Base-by-base conservation (phyloP, 2,329 filamentous ascomycete species). In the Rosellinia necatrix region DNA sequence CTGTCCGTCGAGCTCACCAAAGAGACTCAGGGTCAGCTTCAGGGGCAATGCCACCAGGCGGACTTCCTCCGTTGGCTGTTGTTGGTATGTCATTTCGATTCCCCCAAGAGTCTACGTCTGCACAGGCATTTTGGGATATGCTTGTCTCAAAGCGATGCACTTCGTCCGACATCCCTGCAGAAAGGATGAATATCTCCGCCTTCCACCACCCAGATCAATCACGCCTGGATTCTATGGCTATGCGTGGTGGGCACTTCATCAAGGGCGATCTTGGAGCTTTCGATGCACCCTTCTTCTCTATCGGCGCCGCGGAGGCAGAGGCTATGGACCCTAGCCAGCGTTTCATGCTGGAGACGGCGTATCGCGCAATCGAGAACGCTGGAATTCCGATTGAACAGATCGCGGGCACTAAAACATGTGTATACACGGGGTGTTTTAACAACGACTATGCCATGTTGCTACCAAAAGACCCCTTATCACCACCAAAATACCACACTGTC, bases 201-300 rank as follows among this genome's bases (percentile, higher is more conserved):
- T 21, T 19, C 17, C 12, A 38, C 15, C 12, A 38, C 15, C 19
- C 38, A 43, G 41, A 43, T 8, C 6, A 27, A 3, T 3, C 4
- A 9, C 24, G 34, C 15, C 13, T 9, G 3, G 46, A 49, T 34
- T 22, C 44, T 10, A 15, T 43, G 29, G 21, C 17, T 29, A 40
- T 53, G 12, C 40, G 32, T 12, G 54, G 59, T 15, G 59, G 56
- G 3, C 56, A 60, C 12, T 62, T 62, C 30, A 46, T 64, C 24
- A 13, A 53, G 8, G 47, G 49, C 5, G 53, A 52, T 17, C 8
- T 64, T 2, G 22, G 34, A 4, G 30, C 47, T 3, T 62, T 64
- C 32, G 61, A 64, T 48, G 44, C 56, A 2, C 24, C 21, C 21
- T 60, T 64, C 49, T 64, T 62, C 41, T 42, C 40, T 13, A 46